Evolutionary conservation across 495 filamentous ascomycete genomes (phyloP), one percentile per base, ranked within the genome.

Genomic region (Chaetomium cochliodes): DNA sequence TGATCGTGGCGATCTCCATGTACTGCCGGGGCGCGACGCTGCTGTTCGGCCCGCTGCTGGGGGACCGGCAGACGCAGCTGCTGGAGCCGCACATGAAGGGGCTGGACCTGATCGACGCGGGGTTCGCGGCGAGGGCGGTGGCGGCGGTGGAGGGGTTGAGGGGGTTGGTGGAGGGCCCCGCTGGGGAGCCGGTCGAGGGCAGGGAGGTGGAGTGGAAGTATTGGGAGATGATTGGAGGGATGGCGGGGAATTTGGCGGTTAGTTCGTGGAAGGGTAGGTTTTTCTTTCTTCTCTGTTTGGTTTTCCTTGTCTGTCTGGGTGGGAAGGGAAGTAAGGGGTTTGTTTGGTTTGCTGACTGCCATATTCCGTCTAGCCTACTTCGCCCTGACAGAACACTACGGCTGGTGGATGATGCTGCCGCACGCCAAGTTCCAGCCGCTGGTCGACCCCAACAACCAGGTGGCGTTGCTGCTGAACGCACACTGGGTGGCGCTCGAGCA

Each of bases 401-500:
- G 22, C 7, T 82, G 80, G 80, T 82, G 80, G 80, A 80, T 81
- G 74, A 73, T 75, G 69, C 68, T 86, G 67, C 75, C 79, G 8
- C 80, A 86, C 67, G 71, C 73, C 1, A 73, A 84, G 47, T 89
- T 89, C 67, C 75, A 80, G 66, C 67, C 67, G 6, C 78, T 88
- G 49, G 76, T 85, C 65, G 76, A 83, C 65, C 77, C 82, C 20
- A 60, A 58, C 33, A 85, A 83, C 68, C 76, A 79, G 63, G 71
- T 80, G 15, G 74, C 76, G 7, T 70, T 82, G 46, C 70, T 87
- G n/a, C 69, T 89, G 9, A 79, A 82, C 16, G 65, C 84, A 42
- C 86, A 88, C 75, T 87, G 84, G 75, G 80, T 87, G 47, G 78
- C 83, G 9, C 58, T 87, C 20, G 82, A 85, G 71, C 75, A 82